These are phyloP conservation scores for Fusarium musae DNA, from an alignment of 2,329 filamentous ascomycete species.

Conservation along the genomic window DNA sequence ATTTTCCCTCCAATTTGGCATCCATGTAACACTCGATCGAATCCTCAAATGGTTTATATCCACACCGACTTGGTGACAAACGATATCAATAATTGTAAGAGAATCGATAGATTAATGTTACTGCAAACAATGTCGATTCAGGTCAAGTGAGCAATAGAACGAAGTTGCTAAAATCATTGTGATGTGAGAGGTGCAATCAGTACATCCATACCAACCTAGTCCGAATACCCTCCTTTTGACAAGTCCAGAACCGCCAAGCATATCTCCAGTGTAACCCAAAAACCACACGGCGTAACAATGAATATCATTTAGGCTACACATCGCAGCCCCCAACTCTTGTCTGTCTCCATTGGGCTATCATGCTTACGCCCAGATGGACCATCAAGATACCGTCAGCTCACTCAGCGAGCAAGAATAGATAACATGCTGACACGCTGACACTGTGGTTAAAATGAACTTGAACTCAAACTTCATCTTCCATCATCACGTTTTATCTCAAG, in stretches of 20 bases:
- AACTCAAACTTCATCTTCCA: neutral
- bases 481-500: neutral
- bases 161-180: neutral
- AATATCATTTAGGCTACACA: neutral
- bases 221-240: neutral
- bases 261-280: neutral
- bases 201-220: neutral
- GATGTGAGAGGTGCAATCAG: neutral
- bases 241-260: neutral
- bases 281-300: neutral
- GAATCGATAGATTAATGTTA: neutral
- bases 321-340: neutral
- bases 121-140: fast-evolving
- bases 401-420: conserved; percentile 1
- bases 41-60: fast-evolving
- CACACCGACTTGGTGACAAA: fast-evolving
- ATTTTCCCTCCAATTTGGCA: neutral
- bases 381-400: conserved; percentile 8
- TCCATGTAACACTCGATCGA: neutral
- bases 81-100: fast-evolving
- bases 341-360: neutral
- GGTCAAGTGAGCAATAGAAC: fast-evolving
- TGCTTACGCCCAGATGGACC: neutral
- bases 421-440: conserved; percentile 9
- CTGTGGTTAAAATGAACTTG: neutral